Evolutionary conservation across 345 rosid species (phyloP).

Genomic region (Geranium brycei): DNA sequence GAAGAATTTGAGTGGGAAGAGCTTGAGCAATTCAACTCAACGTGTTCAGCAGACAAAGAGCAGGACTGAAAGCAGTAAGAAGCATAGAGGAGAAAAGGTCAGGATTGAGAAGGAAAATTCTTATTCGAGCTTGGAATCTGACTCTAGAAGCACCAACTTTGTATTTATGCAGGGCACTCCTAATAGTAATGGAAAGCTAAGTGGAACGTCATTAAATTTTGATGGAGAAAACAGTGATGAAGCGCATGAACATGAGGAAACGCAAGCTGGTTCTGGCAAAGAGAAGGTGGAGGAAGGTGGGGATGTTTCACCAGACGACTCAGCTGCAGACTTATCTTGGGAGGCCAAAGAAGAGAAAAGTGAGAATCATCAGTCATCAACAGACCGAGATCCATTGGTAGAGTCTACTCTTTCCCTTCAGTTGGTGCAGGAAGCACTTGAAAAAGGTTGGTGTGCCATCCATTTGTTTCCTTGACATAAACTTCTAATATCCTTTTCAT

Average conservation of each 20-base stretch:
- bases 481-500: neutral
- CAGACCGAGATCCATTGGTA: conserved; percentile 39
- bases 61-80: conserved; percentile 45
- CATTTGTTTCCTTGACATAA: conserved; percentile 4
- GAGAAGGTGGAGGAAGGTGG: conserved; percentile 28
- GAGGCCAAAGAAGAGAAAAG: conserved; percentile 27
- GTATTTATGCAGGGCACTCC: conserved; percentile 57
- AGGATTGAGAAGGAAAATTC: conserved; percentile 68
- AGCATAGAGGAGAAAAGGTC: conserved; percentile 71
- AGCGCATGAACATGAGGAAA: conserved; percentile 30
- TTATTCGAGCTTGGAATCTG: conserved; percentile 77
- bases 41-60: conserved; percentile 38
- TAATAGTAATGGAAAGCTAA: conserved; percentile 41
- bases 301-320: conserved; percentile 29
- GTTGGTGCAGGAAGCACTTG: conserved; percentile 51
- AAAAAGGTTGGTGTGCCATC: conserved; percentile 31
- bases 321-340: conserved; percentile 35
- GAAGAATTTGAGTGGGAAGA: conserved; percentile 38
- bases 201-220: conserved; percentile 30
- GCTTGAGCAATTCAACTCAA: conserved; percentile 26
- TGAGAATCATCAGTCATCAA: conserved; percentile 24
- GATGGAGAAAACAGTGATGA: conserved; percentile 48
- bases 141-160: conserved; percentile 78
- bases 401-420: conserved; percentile 41
- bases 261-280: conserved; percentile 25